These are phyloP conservation scores for Moringa oleifera DNA, from an alignment of 345 rosid species.

Conservation along the genomic window DNA sequence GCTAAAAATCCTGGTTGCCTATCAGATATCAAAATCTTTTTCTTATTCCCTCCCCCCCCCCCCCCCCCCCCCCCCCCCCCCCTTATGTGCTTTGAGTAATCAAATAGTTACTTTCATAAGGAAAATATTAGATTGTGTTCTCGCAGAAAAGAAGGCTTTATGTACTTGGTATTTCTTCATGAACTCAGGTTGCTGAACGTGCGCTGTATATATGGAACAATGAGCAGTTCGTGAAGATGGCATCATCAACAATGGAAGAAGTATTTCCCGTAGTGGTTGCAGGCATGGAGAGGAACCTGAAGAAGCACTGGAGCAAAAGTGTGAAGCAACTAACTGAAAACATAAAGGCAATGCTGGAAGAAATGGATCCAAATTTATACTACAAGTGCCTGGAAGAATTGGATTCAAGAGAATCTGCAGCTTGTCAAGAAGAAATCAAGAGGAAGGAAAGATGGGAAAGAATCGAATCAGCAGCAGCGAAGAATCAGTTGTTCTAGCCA, in stretches of 20 bases:
- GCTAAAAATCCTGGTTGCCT: no score
- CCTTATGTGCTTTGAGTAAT: no score
- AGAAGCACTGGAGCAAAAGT: constrained; percentile 57
- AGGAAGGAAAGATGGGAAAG: constrained; percentile 48
- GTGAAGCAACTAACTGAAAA: constrained; percentile 53
- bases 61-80: no score
- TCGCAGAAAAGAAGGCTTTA: no score
- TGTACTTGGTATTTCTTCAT: no score
- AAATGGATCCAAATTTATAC: constrained; percentile 41
- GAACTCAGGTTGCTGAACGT: constrained; percentile 50
- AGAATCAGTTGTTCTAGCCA: no score
- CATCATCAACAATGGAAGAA: constrained; percentile 37
- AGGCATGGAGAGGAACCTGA: constrained; percentile 56
- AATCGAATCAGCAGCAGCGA: constrained; percentile 39
- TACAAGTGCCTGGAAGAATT: constrained; percentile 28
- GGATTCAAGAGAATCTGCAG: constrained; percentile 21
- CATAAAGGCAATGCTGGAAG: constrained; percentile 48
- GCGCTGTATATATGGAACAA: constrained; percentile 62
- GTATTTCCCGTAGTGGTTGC: constrained; percentile 50
- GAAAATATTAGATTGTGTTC: no score
- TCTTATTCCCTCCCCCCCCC: no score
- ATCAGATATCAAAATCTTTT: no score
- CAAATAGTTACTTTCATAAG: no score
- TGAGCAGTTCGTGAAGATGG: constrained; percentile 60
- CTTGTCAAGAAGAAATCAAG: constrained; percentile 22